Evolutionary conservation across 2,329 filamentous ascomycete species (phyloP).

Genomic region (Cadophora gregata): DNA sequence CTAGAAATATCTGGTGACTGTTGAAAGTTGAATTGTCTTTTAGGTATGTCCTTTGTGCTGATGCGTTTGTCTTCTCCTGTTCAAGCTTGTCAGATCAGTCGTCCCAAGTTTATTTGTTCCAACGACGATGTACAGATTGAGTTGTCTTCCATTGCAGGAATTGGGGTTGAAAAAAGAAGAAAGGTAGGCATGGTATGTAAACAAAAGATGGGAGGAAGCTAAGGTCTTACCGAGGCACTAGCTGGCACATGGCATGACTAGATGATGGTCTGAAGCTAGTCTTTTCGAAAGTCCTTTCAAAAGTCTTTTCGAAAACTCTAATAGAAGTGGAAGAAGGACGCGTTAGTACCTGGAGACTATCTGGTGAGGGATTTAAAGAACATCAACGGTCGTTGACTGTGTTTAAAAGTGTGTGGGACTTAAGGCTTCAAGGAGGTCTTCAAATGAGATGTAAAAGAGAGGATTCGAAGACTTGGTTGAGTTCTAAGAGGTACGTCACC

Average conservation of each 20-base stretch:
- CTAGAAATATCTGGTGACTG: background rate
- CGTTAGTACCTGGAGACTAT: background rate
- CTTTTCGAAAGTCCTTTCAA: background rate
- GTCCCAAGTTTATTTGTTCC: too few species aligned
- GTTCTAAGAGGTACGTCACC: too few species aligned
- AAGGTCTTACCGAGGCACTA: conserved; percentile 3
- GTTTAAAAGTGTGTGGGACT: too few species aligned
- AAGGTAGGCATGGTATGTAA: background rate
- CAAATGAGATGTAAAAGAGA: too few species aligned
- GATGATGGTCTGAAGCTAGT: background rate
- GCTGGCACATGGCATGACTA: background rate
- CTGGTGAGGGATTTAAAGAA: too few species aligned
- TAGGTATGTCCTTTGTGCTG: background rate
- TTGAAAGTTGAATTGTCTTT: background rate
- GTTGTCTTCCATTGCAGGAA: background rate
- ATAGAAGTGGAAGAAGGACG: background rate
- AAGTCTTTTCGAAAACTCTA: too few species aligned
- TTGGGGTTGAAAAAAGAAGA: background rate
- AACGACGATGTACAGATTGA: background rate
- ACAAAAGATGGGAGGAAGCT: background rate
- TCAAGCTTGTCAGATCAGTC: background rate
- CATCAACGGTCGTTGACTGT: too few species aligned
- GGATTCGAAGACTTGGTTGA: too few species aligned
- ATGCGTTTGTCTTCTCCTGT: background rate
- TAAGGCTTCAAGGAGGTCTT: too few species aligned